Evolutionary conservation across 768 basidiomycete genomes (phyloP), one percentile per base, ranked within the genome.

Genomic region (Kwoniella sp.): DNA sequence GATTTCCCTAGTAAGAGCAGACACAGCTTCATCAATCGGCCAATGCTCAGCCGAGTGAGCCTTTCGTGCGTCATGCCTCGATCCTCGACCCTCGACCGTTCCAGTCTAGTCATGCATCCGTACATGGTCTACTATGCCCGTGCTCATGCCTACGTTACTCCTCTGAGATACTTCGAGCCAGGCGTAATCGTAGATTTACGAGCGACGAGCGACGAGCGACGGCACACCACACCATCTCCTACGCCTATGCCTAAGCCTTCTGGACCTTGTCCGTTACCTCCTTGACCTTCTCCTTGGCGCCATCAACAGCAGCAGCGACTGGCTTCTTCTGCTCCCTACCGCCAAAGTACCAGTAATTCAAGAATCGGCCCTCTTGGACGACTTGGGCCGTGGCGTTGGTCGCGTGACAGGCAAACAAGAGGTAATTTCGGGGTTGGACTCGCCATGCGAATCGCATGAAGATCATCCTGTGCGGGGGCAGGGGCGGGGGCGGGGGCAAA

Each of bases 361-460:
- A 79, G 79, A 94, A 99, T 30, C 95, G 89, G 13, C 83, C 84
- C 20, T 89, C 90, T 80, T 99, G 93, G 30, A 92, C 75, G 5
- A 86, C 81, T 81, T 99, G 95, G 0, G 93, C 91, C 23, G 90
- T 85, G 1, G 89, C 87, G 79, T 99, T 99, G 58, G 93, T 96
- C 17, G 86, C 83, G 82, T 99, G 95, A 79, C 94, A 97, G 2
- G 89, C 93, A 82, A 97, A 92, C 53, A 97, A 85, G 63, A 97
- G 85, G 83, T 97, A 96, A 81, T 98, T 98, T 71, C 95, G 88
- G 8, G 95, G 95, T 71, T 93, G 88, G 47, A 98, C 94, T 66
- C 87, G 86, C 94, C 94, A 97, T 61, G 94, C 94, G 72, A 66
- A 69, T 20, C 94, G 91, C 90, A 93, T 94, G 84, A 98, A 98